Conservation (phyloP, 805 yeast genomes). For the Ogataea paraovalis region DNA sequence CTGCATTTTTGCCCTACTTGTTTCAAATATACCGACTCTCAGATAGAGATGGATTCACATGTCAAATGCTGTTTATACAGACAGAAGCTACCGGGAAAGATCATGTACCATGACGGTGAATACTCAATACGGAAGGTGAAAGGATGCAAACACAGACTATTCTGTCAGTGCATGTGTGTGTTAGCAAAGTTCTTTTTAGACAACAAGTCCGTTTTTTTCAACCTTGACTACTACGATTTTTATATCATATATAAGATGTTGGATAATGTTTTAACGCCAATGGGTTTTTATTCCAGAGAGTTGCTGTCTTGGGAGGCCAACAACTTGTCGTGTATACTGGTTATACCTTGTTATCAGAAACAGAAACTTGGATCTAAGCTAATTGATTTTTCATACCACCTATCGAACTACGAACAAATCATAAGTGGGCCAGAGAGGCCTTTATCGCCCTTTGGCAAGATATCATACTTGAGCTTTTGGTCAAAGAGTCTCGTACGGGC, state of each 20-base stretch:
- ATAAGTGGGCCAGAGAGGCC: slow-evolving; percentile 93
- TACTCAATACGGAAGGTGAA: slow-evolving; percentile 61
- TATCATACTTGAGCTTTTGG: slow-evolving; percentile 78
- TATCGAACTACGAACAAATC: slow-evolving; percentile 60
- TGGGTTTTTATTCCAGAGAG: slow-evolving; percentile 94
- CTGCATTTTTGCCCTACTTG: slow-evolving; percentile 77
- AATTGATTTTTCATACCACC: slow-evolving; percentile 76
- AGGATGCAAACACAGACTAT: slow-evolving; percentile 60
- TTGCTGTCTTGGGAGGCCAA: slow-evolving; percentile 72
- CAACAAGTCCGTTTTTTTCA: slow-evolving; percentile 82
- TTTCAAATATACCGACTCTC: slow-evolving; percentile 67
- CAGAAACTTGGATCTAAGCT: slow-evolving; percentile 71
- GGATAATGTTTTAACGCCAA: slow-evolving; percentile 43
- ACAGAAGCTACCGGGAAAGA: slow-evolving; percentile 53
- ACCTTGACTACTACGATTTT: slow-evolving; percentile 75
- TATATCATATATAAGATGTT: slow-evolving; percentile 62
- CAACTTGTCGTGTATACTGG: slow-evolving; percentile 85
- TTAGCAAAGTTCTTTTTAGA: slow-evolving; percentile 87
- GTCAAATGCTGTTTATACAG: slow-evolving; percentile 38
- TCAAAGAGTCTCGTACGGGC: slow-evolving; percentile 45
- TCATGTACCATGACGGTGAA: slow-evolving; percentile 59
- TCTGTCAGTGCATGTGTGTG: slow-evolving; percentile 77
- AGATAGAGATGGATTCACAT: slow-evolving; percentile 48
- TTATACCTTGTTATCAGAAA: slow-evolving; percentile 90
- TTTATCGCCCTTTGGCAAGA: slow-evolving; percentile 73